Conservation (phyloP, 192 early-diverging fungal species). For the Rhizophlyctis rosea region DNA sequence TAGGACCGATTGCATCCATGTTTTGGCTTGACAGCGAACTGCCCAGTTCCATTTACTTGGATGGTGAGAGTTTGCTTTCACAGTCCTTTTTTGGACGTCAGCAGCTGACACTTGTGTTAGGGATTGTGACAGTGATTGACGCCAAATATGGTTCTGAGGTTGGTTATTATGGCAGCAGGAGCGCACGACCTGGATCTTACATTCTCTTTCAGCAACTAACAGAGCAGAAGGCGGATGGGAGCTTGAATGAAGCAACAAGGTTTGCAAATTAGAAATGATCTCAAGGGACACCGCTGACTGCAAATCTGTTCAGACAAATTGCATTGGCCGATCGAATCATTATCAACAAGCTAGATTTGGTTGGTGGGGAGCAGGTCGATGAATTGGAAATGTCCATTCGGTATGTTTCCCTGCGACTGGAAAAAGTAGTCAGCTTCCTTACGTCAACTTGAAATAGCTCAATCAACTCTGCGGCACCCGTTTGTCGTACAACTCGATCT, state of each 20-base stretch:
- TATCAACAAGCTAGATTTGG: conserved; percentile 83
- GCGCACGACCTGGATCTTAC: too few relatives aligned
- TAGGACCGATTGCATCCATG: conserved; percentile 87
- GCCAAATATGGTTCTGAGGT: conserved; percentile 43
- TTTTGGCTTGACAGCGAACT: conserved; percentile 97
- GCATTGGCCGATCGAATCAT: conserved; percentile 87
- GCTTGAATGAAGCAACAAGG: conserved; percentile 73
- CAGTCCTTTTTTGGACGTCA: not conserved
- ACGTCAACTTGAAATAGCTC: not conserved
- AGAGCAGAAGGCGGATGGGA: conserved; percentile 51
- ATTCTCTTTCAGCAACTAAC: conserved; percentile 41
- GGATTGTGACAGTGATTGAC: conserved; percentile 85
- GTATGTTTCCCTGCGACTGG: conserved; percentile 16
- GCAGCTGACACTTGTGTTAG: not conserved
- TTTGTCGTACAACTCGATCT: conserved; percentile 41
- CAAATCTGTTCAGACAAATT: conserved; percentile 53
- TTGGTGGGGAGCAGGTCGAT: conserved; percentile 23
- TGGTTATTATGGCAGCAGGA: not conserved
- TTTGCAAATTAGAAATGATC: too few relatives aligned
- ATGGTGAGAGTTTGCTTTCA: conserved; percentile 43
- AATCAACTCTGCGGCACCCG: conserved; percentile 54
- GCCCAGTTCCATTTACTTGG: conserved; percentile 82
- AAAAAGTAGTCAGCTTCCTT: not conserved
- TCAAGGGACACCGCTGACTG: too few relatives aligned
- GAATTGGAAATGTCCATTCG: conserved; percentile 43